Evolutionary conservation across 148 eudicot species (phyloP), one percentile per base, ranked within the genome.

Genomic region (Spergularia bocconei): DNA sequence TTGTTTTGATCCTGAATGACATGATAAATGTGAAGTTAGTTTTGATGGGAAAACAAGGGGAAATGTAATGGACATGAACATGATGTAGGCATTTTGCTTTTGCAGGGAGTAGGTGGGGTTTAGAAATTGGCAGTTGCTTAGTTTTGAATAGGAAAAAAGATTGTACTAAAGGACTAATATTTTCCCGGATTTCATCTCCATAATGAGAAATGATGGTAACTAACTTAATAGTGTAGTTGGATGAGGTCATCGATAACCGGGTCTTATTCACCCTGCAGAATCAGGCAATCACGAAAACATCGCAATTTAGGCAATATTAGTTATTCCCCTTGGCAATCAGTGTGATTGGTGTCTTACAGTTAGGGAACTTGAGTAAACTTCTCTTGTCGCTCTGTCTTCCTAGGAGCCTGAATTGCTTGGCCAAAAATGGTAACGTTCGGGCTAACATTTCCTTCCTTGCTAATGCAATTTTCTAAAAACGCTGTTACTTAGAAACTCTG

Each of bases 51-150:
- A 39, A 68, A 6, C n/a, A 36, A 19, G 53, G 16, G 12, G 29
- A 44, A 63, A 63, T 74, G 77, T 11, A 29, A 52, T 20, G 63
- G 38, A 63, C n/a, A 55, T 75, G 78, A 54, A 25, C 16, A 75
- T 67, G 72, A 75, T 52, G 78, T 20, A 36, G 55, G 44, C 41
- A 15, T 39, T 65, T 6, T 54, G 55, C 65, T 75, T 56, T 75
- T 56, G 56, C 66, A 44, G 78, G 39, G 2, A 69, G 25, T 76
- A 70, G 67, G 44, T 76, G 23, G 71, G 41, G 41, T 33, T 23
- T 29, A 29, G 25, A 53, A 57, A 53, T 76, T 25, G 50, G 67
- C 11, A 67, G 58, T 67, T 67, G 70, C 19, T 17, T 56, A 39
- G 71, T 66, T 66, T 54, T 38, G 25, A 29, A 66, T 23, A 39